Base-by-base conservation (phyloP, 306 rosid genomes). In the Sechiopsis laciniata region DNA sequence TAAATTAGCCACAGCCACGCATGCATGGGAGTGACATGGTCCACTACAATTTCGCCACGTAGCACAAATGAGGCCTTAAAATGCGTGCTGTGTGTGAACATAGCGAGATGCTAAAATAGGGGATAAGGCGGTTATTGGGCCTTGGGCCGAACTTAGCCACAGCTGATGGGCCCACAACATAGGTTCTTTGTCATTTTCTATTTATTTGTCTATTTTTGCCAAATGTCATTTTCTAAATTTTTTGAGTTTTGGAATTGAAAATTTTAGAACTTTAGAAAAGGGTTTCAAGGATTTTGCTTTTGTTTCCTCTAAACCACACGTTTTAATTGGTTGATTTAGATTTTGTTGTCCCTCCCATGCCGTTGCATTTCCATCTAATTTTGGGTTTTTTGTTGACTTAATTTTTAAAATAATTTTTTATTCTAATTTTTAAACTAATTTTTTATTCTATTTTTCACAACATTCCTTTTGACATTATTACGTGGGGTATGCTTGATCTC, bases 31-130 rank as follows among this genome's bases (percentile, higher is more conserved):
- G 77, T 22, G 70, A 75, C 66, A 24, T 35, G 66, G 65, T 8
- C 80, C 77, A 52, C 45, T 78, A 12, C 1, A 0, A 16, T 3
- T 8, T 0, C 2, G 51, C 65, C 81, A 78, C 77, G 81, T 59
- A 15, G 32, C 13, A 7, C 0, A 3, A 3, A 3, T 15, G 15
- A 37, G 26, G 53, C 73, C 73, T 54, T 55, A 19, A 72, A 1
- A 6, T n/a, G 73, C 24, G 81, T 78, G 81, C 81, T 26, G 0
- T 1, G 74, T 69, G 74, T 69, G 74, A 51, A 69, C 74, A 24
- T 14, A 3, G 19, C 55, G 46, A 69, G 74, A 69, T 69, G 59
- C 74, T 51, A 0, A 7, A 14, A 2, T 24, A 5, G 5, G 58
- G 14, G 74, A 69, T 69, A 69, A 69, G 59, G 55, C 37, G 10